phyloP scores from a whole-genome alignment of 192 early-diverging fungal genomes.

The Pecoramyces ruminantium region DNA sequence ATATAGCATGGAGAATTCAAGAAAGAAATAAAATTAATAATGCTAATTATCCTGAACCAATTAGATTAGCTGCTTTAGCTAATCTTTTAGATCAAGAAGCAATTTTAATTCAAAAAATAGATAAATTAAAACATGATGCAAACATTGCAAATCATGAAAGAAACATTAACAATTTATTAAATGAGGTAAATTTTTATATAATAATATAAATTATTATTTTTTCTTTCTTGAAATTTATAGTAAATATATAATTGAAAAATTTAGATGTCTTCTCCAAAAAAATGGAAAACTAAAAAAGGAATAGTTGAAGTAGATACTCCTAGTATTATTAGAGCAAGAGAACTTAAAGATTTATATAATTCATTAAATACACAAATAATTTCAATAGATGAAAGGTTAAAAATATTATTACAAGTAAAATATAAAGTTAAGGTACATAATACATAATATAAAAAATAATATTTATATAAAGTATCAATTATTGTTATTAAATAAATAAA shows the following conservation, averaged over 20 bases:
- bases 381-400: conserved; percentile 33
- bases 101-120: conserved; percentile 38
- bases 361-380: conserved; percentile 23
- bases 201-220: no score
- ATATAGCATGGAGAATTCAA: conserved; percentile 28
- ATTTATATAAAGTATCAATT: no score
- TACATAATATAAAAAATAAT: no score
- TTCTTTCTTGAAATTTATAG: no score
- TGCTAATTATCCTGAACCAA: conserved; percentile 23
- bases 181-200: conserved; percentile 23
- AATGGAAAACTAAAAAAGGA: conserved; percentile 6
- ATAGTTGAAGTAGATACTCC: conserved; percentile 28
- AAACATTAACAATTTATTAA: conserved; percentile 17
- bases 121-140: conserved; percentile 30
- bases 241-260: not conserved
- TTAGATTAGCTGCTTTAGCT: conserved; percentile 29
- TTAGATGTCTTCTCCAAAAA: conserved; percentile 9
- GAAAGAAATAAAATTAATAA: conserved; percentile 31
- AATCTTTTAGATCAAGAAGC: conserved; percentile 38
- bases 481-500: no score
- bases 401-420: conserved; percentile 41
- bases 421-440: conserved; percentile 32
- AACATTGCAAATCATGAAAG: conserved; percentile 29
- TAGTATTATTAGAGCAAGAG: conserved; percentile 33
- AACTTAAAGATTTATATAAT: conserved; percentile 38